Conservation (phyloP, 2,329 filamentous ascomycete species). For the Capronia coronata region DNA sequence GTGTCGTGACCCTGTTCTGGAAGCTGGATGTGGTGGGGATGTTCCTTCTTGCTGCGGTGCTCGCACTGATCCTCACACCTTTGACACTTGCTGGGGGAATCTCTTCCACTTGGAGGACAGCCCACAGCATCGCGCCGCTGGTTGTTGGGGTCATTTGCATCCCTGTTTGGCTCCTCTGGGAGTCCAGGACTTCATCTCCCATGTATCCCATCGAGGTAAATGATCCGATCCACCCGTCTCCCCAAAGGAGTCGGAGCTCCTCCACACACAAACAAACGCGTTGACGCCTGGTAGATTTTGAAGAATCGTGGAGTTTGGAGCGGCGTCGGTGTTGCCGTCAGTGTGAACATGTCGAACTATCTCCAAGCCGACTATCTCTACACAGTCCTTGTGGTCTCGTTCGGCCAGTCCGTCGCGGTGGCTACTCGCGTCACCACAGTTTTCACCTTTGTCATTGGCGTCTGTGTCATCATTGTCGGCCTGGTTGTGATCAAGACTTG, state of each 20-base stretch:
- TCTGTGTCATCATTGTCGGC: conserved; percentile 51
- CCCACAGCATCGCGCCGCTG: conserved; percentile 46
- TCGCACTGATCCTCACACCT: conserved; percentile 49
- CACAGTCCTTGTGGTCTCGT: conserved; percentile 55
- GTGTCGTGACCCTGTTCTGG: conserved; percentile 44
- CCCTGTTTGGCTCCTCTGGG: conserved; percentile 50
- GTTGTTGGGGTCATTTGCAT: conserved; percentile 45
- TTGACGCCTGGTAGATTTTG: too few relatives aligned
- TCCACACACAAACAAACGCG: too few relatives aligned
- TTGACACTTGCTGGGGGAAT: conserved; percentile 52
- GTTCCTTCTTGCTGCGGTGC: conserved; percentile 45
- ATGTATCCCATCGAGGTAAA: conserved; percentile 54
- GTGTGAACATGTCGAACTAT: conserved; percentile 53
- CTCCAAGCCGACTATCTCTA: conserved; percentile 60
- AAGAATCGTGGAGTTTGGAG: conserved; percentile 58
- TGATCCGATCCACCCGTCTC: too few relatives aligned
- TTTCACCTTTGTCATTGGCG: conserved; percentile 51
- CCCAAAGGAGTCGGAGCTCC: too few relatives aligned
- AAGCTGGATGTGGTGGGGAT: conserved; percentile 50
- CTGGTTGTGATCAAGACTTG: conserved; percentile 51
- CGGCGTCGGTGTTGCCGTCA: conserved; percentile 51
- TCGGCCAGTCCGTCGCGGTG: conserved; percentile 49
- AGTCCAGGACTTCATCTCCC: conserved; percentile 44
- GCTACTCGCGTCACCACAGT: conserved; percentile 55
- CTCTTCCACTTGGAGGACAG: conserved; percentile 44